Evolutionary conservation across 371 early-diverging fungal species (phyloP), one percentile per base, ranked within the genome.

Genomic region (Amoeboaphelidium protococcarum): DNA sequence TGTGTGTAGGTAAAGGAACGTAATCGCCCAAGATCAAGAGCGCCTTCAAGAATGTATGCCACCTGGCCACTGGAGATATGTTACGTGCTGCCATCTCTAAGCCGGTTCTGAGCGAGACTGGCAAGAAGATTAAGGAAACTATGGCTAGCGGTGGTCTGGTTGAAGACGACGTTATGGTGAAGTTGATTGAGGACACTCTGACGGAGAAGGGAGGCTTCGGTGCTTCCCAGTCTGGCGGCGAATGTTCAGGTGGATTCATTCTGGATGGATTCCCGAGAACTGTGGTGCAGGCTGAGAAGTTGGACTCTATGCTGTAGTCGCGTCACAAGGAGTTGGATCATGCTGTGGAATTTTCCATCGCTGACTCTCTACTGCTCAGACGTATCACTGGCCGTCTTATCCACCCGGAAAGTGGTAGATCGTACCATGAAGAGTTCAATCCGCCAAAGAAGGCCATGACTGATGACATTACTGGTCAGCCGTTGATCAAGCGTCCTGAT

Each of bases 201-300:
- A 16, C 16, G 6, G 16, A 16, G 37, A 6, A 6, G 16, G n/a
- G n/a, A n/a, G n/a, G n/a, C n/a, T n/a, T n/a, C n/a, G n/a, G n/a
- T n/a, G n/a, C n/a, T n/a, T n/a, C n/a, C n/a, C n/a, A n/a, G n/a
- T n/a, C n/a, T n/a, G n/a, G n/a, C n/a, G n/a, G n/a, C n/a, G 82
- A 82, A 58, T 92, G 94, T 73, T 73, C 75, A 65, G 78, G 82
- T 55, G 92, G 96, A 58, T 98, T 94, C 70, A 90, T 99, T 58
- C 72, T 99, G n/a, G 99, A 99, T 63, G 99, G 99, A 40, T 99
- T 94, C 79, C 99, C 99, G 49, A 81, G 99, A 57, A 98, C 92
- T 40, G 82, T 92, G 49, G 76, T 73, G 42, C 99, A 99, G 69
- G 95, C 97, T 23, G 80, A 92, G 62, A 92, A 87, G 74, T 71